Evolutionary conservation across 2,329 filamentous ascomycete species (phyloP), one percentile per base, ranked within the genome.

Genomic region (Endothia cerciana): DNA sequence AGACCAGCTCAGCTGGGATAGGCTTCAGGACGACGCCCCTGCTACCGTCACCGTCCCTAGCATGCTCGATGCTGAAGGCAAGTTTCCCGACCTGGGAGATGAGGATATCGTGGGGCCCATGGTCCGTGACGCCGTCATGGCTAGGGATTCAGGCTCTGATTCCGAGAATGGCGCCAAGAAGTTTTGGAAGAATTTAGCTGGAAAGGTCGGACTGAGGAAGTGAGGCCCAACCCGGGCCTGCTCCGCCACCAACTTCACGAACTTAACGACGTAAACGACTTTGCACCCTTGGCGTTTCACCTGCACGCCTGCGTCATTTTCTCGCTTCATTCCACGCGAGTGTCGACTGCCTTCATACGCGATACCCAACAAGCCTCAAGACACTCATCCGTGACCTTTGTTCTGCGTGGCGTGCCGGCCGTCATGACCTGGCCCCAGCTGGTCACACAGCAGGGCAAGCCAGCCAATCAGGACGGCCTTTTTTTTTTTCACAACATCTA

Each of bases 21-120:
- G 71, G 74, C 74, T 72, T 66, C 77, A 86, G 51, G 85, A 87
- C 63, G 79, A 84, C 65, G 80, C 89, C 38, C 82, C 89, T 51
- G 86, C 86, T 66, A 87, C 86, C 64, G 87, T 93, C 69, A 87
- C 86, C 65, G 87, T 93, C 69, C 90, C 91, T 0, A 84, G 86
- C 33, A 85, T 94, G 71, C 82, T 89, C 69, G 88, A 91, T 74
- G 83, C 89, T 74, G 85, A 91, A 69, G 90, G 91, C 74, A 97
- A 97, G 77, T 97, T 97, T 73, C 93, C 93, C 30, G 88, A 90
- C 71, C 86, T 94, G 40, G 93, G 93, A 62, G 93, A 97, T 73
- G 90, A 94, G 72, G 94, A 97, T 76, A 96, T 97, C 74, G 93
- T 97, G 55, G 94, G 94, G 1, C 94, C 94, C 7, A 97, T 97